These are phyloP conservation scores for Chlorella sp. DNA, from an alignment of 139 green algal genomes.

Conservation along the genomic window DNA sequence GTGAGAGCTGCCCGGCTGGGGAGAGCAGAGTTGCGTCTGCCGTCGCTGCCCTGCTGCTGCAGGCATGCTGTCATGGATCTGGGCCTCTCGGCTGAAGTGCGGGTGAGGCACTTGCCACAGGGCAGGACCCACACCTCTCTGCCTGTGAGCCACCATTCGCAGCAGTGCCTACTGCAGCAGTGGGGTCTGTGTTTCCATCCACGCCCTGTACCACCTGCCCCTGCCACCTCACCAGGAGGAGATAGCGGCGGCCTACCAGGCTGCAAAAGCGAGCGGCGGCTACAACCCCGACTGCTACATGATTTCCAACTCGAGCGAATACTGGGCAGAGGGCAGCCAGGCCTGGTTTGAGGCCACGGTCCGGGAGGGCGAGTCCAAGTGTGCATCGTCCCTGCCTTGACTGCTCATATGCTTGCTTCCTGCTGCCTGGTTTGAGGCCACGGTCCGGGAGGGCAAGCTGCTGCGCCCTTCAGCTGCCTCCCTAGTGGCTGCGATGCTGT, in stretches of 20 bases:
- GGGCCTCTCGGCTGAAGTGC: constrained; percentile 25
- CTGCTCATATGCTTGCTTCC: too few relatives aligned
- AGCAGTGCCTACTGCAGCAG: not conserved
- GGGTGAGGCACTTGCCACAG: too few relatives aligned
- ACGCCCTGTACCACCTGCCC: not conserved
- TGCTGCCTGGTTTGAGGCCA: too few relatives aligned
- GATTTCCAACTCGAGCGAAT: constrained; percentile 78
- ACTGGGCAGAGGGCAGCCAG: constrained; percentile 80
- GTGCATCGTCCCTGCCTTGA: too few relatives aligned
- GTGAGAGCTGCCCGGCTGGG: too few relatives aligned
- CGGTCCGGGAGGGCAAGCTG: too few relatives aligned
- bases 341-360: constrained; percentile 79
- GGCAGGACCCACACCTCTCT: too few relatives aligned
- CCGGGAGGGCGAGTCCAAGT: constrained; percentile 27
- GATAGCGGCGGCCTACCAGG: not conserved
- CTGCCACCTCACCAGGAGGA: not conserved
- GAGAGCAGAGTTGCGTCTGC: not conserved
- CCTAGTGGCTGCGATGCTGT: too few relatives aligned
- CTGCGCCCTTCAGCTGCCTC: too few relatives aligned
- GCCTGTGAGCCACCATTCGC: too few relatives aligned
- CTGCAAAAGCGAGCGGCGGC: not conserved
- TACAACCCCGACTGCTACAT: constrained; percentile 32
- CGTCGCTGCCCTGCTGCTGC: constrained; percentile 54
- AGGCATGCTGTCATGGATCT: constrained; percentile 43
- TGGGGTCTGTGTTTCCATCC: not conserved